Conservation (phyloP, 2,329 filamentous ascomycete genomes). For the Penicillium sumatraense region DNA sequence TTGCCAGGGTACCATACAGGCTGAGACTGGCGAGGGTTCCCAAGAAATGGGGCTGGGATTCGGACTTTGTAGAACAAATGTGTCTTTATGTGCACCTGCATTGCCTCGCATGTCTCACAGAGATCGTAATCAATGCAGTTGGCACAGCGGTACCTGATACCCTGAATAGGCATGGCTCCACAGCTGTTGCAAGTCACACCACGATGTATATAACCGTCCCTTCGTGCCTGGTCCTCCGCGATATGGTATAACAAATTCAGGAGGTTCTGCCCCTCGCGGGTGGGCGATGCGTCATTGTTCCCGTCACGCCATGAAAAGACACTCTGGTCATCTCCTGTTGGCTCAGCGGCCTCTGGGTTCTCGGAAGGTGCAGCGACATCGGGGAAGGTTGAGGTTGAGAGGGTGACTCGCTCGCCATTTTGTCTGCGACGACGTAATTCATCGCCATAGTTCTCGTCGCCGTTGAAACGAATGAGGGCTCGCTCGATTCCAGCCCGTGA, state of each 20-base stretch:
- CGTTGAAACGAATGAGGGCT: conserved; percentile 44
- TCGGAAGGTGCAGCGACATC: conserved; percentile 31
- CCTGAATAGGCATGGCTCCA: conserved; percentile 83
- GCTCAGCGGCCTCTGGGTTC: conserved; percentile 40
- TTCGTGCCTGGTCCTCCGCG: conserved; percentile 86
- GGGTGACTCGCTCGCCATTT: conserved; percentile 44
- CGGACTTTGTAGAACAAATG: conserved; percentile 97
- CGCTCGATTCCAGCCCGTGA: conserved; percentile 42
- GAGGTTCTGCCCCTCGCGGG: conserved; percentile 72
- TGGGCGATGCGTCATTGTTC: conserved; percentile 45
- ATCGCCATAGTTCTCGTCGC: conserved; percentile 44
- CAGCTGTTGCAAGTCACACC: conserved; percentile 93
- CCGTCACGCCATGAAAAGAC: conserved; percentile 51
- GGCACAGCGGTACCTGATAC: conserved; percentile 89
- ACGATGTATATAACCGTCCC: conserved; percentile 88
- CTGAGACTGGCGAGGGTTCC: conserved; percentile 75
- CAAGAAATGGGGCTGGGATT: conserved; percentile 84
- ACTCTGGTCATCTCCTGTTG: conserved; percentile 47
- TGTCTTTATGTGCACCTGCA: conserved; percentile 77
- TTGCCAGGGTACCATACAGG: conserved; percentile 89
- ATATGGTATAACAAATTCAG: conserved; percentile 88
- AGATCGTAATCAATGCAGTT: conserved; percentile 97
- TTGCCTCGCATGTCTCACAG: conserved; percentile 85
- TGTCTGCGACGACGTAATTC: conserved; percentile 43
- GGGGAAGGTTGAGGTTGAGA: conserved; percentile 39